Evolutionary conservation across 208 protist genomes (phyloP), one percentile per base, ranked within the genome.

Genomic region (Plasmodiophora brassicae): DNA sequence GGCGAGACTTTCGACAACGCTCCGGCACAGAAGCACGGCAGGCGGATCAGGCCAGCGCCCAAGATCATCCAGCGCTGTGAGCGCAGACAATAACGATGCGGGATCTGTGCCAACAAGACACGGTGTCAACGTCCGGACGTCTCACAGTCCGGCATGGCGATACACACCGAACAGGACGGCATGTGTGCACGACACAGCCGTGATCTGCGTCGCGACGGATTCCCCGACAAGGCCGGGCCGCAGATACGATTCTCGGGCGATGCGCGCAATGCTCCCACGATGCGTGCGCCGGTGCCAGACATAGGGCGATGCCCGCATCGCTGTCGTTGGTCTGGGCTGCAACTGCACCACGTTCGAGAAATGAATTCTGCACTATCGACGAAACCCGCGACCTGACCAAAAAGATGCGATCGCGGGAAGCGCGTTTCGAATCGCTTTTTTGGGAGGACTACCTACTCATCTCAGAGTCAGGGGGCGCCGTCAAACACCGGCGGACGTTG

Each of bases 41-140:
- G 65, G 65, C 65, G 65, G 65, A 78, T 78, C 65, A 78, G 65
- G 65, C 65, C 65, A 78, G 5, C n/a, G 5, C 10, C 41, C n/a
- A 5, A 78, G n/a, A 36, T 78, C 65, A 14, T 78, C 14, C 5
- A 78, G n/a, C 32, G n/a, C n/a, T 78, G 65, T n/a, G 32, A 78
- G n/a, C n/a, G 41, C 32, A 5, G 5, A 5, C n/a, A 78, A 38
- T 38, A 78, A 32, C 65, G 65, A 36, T 5, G 5, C n/a, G 5
- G 65, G n/a, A 5, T 32, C 65, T 78, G 65, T 28, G 50, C 50
- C 25, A 25, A 57, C 20, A 57, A 14, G 14, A 25, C 14, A 14
- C 50, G 50, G 50, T 14, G 50, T 28, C 50, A 14, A 25, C 50
- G 20, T 57, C 50, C 50, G 25, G 50, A 14, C 50, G 14, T 57